Evolutionary conservation across 2,329 filamentous ascomycete genomes (phyloP).

Genomic region (Aspergillus latus): DNA sequence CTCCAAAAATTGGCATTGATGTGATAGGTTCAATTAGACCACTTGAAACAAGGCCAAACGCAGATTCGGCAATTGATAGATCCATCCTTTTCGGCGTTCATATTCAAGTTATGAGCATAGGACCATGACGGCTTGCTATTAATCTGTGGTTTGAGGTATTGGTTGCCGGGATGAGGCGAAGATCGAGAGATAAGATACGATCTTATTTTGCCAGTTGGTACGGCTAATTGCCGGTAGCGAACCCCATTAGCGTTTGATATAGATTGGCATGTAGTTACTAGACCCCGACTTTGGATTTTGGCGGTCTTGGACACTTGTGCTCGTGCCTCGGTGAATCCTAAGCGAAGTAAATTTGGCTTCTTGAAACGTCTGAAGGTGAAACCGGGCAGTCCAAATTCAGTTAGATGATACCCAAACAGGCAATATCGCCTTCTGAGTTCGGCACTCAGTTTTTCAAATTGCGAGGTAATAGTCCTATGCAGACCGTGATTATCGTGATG

Average conservation of each 20-base stretch:
- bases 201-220: background rate
- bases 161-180: background rate
- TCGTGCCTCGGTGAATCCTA: background rate
- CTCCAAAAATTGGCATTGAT: background rate
- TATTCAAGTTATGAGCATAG: background rate
- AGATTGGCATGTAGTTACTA: background rate
- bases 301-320: background rate
- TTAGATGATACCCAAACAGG: background rate
- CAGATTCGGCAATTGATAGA: no score
- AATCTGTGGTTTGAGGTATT: background rate
- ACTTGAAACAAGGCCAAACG: background rate
- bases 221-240: background rate
- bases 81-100: background rate
- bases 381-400: background rate
- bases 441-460: background rate
- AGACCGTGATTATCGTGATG: background rate
- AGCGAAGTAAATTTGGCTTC: background rate
- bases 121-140: background rate
- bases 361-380: background rate
- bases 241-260: background rate
- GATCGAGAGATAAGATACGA: conserved; percentile 1
- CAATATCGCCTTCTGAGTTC: background rate
- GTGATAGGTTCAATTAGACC: background rate
- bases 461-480: background rate
- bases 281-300: background rate